Base-by-base conservation (phyloP, 2,329 filamentous ascomycete genomes). In the Dactylellina haptotyla region DNA sequence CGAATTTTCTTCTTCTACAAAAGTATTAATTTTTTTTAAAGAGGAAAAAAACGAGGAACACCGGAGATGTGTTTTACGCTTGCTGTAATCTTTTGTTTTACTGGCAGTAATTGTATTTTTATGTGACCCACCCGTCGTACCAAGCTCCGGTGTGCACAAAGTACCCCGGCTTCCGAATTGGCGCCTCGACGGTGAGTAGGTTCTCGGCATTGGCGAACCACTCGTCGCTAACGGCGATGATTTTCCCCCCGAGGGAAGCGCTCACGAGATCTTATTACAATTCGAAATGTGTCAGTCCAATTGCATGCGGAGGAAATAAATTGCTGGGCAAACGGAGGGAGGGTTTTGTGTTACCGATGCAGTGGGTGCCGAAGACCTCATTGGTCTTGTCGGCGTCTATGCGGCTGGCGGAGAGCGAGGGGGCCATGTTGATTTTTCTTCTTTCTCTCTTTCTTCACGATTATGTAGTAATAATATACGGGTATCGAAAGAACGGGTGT, bases 131-230 rank as follows among this genome's bases (percentile, higher is more conserved):
- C 58, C 88, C 88, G 78, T 90, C 88, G 78, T 88, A 90, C 88
- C 88, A 90, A 48, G 88, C 88, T 53, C 88, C 88, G 0, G 87
- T 85, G 78, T 85, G 88, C 66, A 90, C 87, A 85, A 90, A 90
- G 81, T 89, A 88, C 74, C 88, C 88, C 1, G 85, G 84, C 78
- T 88, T 84, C 75, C 85, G 83, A 79, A 90, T 86, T 37, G 88
- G 87, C 28, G 87, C 80, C 23, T 84, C 87, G n/a, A 87, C 86
- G 28, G 85, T 90, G 75, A 90, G 79, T 66, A 90, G 83, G 79
- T 90, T 90, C 67, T 82, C 78, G 20, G 88, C 88, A 76, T 88
- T 86, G 45, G 88, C 88, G 78, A 90, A 90, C 87, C 87, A 90
- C 81, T 90, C 83, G 79, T 90, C 86, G 53, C 88, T 90, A 80